Evolutionary conservation across 495 filamentous ascomycete species (phyloP), one percentile per base, ranked within the genome.

Genomic region (Saxophila tyrrhenica): DNA sequence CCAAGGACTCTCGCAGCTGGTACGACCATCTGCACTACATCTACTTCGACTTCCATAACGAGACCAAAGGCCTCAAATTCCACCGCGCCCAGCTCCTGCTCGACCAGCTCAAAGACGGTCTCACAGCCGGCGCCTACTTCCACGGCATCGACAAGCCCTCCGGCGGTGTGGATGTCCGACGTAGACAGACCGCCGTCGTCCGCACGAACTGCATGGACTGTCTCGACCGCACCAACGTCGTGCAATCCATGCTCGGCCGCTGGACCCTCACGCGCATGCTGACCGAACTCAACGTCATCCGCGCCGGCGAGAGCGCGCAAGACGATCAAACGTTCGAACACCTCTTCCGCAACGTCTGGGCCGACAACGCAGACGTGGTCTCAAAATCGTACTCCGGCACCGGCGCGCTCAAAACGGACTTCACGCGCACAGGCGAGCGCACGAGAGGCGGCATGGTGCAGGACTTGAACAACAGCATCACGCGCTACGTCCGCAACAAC

Each of bases 151-250:
- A 94, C 66, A 83, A 81, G 75, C 89, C 89, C 0, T 86, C 79
- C 64, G 83, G 84, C 17, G 78, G 80, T 35, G 68, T 95, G 8
- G 89, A 95, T 60, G 78, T 86, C 38, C 83, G 90, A 25, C 82
- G 79, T 46, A 73, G 74, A 47, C 92, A 98, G 72, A 84, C 78
- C 3, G 85, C 83, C 57, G 89, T 96, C 10, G 88, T 98, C 22
- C 82, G 92, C 42, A 96, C 92, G 20, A 98, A 98, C 64, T 98
- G 92, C 69, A 97, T 98, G 92, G 92, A 98, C 71, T 98, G 94
- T 61, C 77, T 98, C 11, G 92, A 98, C 69, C 87, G 92, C 50
- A 98, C 92, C 48, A 98, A 98, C 65, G 89, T 98, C 10, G 86
- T 98, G 1, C 92, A 98, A 67, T 92, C 85, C 64, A 92, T 95